Evolutionary conservation across 1,284 basidiomycete genomes (phyloP), one percentile per base, ranked within the genome.

Genomic region (Cryptococcus hybrid): DNA sequence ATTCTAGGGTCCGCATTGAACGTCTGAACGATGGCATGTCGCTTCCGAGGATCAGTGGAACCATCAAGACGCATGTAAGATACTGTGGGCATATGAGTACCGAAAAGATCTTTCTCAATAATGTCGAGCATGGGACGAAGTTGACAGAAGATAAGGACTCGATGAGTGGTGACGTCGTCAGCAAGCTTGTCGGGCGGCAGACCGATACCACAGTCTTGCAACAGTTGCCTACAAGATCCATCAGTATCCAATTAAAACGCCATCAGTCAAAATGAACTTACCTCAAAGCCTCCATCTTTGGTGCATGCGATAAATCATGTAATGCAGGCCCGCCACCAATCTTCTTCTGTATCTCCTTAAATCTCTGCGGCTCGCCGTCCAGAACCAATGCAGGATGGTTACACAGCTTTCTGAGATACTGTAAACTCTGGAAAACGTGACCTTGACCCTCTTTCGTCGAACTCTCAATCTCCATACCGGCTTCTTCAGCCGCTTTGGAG

Each of bases 101-200:
- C 88, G 84, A 99, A 97, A 2, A 99, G 81, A 70, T 97, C 91
- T 11, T 82, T 86, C 79, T 99, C 94, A 71, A 99, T 96, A 71
- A 99, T 89, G 76, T 99, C 92, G 47, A 99, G 84, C 96, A 99
- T 99, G 73, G 93, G 90, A 74, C 96, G 96, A 84, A 97, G 90
- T 79, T 99, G 96, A 74, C 95, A 99, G 80, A 99, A 99, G 73
- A 99, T 95, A 64, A 99, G 85, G 49, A 97, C 94, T 39, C 96
- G 91, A 74, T 99, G 96, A 70, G 96, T 93, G 13, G 92, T 90
- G 69, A 94, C 89, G 42, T 79, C 69, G 38, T 76, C 73, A 12
- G 72, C 65, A 5, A 54, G 77, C 64, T 54, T 79, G 64, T 84
- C 79, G 8, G 82, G 71, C 0, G 65, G 57, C 40, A 61, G 56